These are phyloP conservation scores for Hygrocybe punicea DNA, from an alignment of 768 basidiomycete genomes.

Conservation along the genomic window DNA sequence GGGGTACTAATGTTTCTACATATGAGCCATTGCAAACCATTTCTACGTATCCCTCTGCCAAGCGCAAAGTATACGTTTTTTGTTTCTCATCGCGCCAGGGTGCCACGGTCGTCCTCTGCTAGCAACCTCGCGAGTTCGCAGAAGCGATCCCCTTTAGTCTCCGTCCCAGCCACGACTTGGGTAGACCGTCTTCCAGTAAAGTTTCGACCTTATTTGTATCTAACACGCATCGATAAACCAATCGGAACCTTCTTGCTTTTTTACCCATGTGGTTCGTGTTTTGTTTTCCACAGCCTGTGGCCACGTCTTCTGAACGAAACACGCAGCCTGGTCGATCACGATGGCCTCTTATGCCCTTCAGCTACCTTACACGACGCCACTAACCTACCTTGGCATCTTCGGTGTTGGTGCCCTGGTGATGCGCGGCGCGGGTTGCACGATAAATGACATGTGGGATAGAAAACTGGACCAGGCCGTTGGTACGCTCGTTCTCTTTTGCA, in stretches of 20 bases:
- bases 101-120: not conserved
- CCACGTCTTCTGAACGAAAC: slow-evolving; percentile 4
- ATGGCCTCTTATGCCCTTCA: slow-evolving; percentile 87
- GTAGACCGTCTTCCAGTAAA: slow-evolving; percentile 59
- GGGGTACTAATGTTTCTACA: not conserved
- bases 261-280: slow-evolving; percentile 84
- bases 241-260: slow-evolving; percentile 90
- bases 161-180: slow-evolving; percentile 45
- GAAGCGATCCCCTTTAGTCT: not conserved
- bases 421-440: slow-evolving; percentile 97
- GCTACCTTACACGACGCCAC: slow-evolving; percentile 60
- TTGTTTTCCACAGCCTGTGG: not conserved
- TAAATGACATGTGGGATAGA: slow-evolving; percentile 98
- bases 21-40: not conserved
- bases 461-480: slow-evolving; percentile 90
- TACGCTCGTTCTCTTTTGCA: slow-evolving; percentile 31
- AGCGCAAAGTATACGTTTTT: not conserved
- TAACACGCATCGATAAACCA: slow-evolving; percentile 92
- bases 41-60: not conserved
- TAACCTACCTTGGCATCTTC: slow-evolving; percentile 79
- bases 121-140: not conserved
- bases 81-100: not conserved
- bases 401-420: slow-evolving; percentile 89
- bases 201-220: slow-evolving; percentile 74
- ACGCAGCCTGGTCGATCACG: slow-evolving; percentile 92